Base-by-base conservation (phyloP, 2,329 filamentous ascomycete genomes). In the Epichloe glyceriae region DNA sequence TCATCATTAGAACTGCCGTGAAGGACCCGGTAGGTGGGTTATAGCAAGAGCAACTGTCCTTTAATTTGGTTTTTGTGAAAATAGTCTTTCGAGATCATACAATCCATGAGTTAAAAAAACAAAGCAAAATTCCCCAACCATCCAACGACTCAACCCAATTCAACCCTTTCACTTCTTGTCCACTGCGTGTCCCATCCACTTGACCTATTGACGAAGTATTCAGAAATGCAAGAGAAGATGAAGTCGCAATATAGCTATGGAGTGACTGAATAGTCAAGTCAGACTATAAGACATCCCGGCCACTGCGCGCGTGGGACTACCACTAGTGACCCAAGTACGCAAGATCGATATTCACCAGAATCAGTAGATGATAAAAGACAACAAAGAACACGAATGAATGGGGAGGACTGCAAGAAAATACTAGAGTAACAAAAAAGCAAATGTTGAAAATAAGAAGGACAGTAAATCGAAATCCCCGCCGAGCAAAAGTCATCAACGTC, bases 401-500 rank as follows among this genome's bases (percentile, higher is more conserved):
- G 35, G 38, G 26, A 46, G 60, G 57, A 55, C 51, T 30, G 47
- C 17, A 15, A 55, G 54, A 52, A 5, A 54, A 47, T 26, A 46
- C 53, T 54, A 51, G 45, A 54, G 45, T 50, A 50, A 47, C 43
- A 44, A 50, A 52, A 30, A 50, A 46, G 41, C 45, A 55, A 48
- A 54, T 47, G 14, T 54, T 12, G 19, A 60, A 56, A 49, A 58
- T 48, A 54, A 54, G 52, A 56, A 54, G 19, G 15, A 26, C 41
- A 39, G 33, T 53, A 56, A 58, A 56, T 48, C 49, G 50, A 50
- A 54, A 56, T 47, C 55, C 55, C 58, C 52, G 55, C 57, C 49
- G 55, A 52, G 56, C 35, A 47, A 56, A 55, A 52, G 22, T 58
- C 56, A 55, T 63, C 62, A 64, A 62, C 62, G 56, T 55, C 53